Conservation (phyloP, 176 grass and related monocot species). For the Panicum miliaceum region DNA sequence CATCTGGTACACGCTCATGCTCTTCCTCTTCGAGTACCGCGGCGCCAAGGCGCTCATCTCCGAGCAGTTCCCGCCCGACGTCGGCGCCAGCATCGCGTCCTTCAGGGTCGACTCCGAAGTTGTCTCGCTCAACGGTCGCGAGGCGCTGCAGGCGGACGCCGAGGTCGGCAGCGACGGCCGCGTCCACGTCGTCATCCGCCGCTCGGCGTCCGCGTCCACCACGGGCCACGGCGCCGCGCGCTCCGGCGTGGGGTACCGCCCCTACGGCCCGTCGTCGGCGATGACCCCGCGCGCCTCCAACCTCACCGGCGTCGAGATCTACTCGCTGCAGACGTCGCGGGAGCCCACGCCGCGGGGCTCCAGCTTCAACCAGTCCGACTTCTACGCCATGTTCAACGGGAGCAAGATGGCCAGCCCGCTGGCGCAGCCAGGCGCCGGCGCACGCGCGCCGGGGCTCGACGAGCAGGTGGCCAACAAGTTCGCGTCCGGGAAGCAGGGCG, state of each 20-base stretch:
- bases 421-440: slow-evolving; percentile 34
- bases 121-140: slow-evolving; percentile 83
- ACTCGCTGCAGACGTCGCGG: slow-evolving; percentile 88
- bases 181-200: slow-evolving; percentile 63
- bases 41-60: slow-evolving; percentile 95
- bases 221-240: slow-evolving; percentile 46
- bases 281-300: slow-evolving; percentile 95
- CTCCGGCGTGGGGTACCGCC: slow-evolving; percentile 37
- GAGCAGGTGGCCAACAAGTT: slow-evolving; percentile 68
- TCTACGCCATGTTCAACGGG: slow-evolving; percentile 93
- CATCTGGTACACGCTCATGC: slow-evolving; percentile 99
- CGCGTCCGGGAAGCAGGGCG: slow-evolving; percentile 30
- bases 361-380: slow-evolving; percentile 99
- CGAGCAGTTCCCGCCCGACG: slow-evolving; percentile 93
- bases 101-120: slow-evolving; percentile 96
- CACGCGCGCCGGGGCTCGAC: slow-evolving; percentile 46
- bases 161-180: slow-evolving; percentile 88
- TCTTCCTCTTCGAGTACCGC: slow-evolving; percentile 99
- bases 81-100: slow-evolving; percentile 84
- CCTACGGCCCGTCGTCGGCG: slow-evolving; percentile 55
- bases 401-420: slow-evolving; percentile 72
- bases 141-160: slow-evolving; percentile 88
- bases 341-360: slow-evolving; percentile 91
- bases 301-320: slow-evolving; percentile 96
- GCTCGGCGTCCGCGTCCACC: slow-evolving; percentile 54